phyloP scores from a whole-genome alignment of 2,329 filamentous ascomycete genomes.

The Penicillium sumatraense region DNA sequence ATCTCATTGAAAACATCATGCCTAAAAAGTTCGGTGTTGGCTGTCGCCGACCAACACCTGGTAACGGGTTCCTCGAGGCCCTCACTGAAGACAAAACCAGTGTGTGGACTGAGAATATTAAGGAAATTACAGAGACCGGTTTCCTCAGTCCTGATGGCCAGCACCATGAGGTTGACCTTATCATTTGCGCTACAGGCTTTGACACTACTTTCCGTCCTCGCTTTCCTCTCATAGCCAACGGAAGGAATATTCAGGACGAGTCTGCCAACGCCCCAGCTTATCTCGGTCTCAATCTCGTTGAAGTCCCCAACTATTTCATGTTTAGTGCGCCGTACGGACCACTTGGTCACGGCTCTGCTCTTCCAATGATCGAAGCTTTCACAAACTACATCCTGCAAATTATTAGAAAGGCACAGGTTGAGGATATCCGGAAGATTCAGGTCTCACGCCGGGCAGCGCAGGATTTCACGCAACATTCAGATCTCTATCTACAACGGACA shows the following conservation, averaged over 20 bases:
- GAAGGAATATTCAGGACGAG: too few species aligned
- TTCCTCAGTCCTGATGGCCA: background rate
- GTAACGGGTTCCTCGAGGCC: slow-evolving; percentile 23
- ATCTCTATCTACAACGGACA: slow-evolving; percentile 17
- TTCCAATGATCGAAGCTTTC: background rate
- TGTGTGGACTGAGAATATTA: slow-evolving; percentile 45
- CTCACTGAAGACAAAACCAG: slow-evolving; percentile 39
- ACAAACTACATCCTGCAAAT: background rate
- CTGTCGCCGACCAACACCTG: slow-evolving; percentile 28
- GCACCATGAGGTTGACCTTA: background rate
- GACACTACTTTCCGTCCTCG: background rate
- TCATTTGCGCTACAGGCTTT: background rate
- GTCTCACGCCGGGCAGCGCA: slow-evolving; percentile 4
- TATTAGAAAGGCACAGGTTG: background rate
- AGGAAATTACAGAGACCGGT: slow-evolving; percentile 40
- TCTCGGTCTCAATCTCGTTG: background rate
- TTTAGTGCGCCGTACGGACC: background rate
- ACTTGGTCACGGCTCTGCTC: background rate
- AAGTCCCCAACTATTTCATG: slow-evolving; percentile 7
- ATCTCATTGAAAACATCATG: slow-evolving; percentile 10
- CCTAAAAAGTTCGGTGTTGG: slow-evolving; percentile 10
- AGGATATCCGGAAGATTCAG: slow-evolving; percentile 12
- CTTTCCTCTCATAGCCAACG: background rate
- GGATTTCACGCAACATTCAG: slow-evolving; percentile 18
- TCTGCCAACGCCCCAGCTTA: too few species aligned